phyloP scores from a whole-genome alignment of 805 yeast species.

The Cephaloascus albidus region DNA sequence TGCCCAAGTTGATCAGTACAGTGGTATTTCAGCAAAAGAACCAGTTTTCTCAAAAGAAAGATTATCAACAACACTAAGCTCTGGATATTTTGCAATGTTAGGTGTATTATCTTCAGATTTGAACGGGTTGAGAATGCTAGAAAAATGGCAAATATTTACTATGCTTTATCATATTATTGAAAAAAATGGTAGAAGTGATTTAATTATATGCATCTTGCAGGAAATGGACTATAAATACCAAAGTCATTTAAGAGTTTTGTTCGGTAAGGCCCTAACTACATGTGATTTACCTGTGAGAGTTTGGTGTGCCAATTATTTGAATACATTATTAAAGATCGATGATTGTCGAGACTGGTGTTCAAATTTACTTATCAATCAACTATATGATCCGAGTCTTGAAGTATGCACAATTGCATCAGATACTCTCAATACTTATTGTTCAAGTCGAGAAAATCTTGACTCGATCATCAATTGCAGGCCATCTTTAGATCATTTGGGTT shows the following conservation, averaged over 20 bases:
- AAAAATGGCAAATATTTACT: slow-evolving; percentile 79
- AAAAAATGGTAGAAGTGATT: slow-evolving; percentile 42
- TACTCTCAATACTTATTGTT: slow-evolving; percentile 42
- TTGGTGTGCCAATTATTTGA: slow-evolving; percentile 47
- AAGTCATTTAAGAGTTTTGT: slow-evolving; percentile 59
- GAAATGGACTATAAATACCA: slow-evolving; percentile 51
- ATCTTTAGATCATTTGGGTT: slow-evolving; percentile 27
- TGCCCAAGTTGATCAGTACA: slow-evolving; percentile 73
- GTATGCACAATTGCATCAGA: slow-evolving; percentile 51
- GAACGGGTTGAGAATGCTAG: slow-evolving; percentile 61
- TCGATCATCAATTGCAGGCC: slow-evolving; percentile 48
- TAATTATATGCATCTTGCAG: slow-evolving; percentile 47
- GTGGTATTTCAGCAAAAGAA: slow-evolving; percentile 64
- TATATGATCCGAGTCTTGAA: slow-evolving; percentile 55
- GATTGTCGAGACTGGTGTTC: slow-evolving; percentile 37
- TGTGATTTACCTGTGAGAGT: slow-evolving; percentile 42
- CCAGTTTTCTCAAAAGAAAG: slow-evolving; percentile 61
- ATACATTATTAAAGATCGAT: slow-evolving; percentile 21
- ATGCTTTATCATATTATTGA: slow-evolving; percentile 65
- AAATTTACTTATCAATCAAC: slow-evolving; percentile 49
- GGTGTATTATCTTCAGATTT: slow-evolving; percentile 58
- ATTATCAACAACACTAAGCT: slow-evolving; percentile 53
- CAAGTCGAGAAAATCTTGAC: slow-evolving; percentile 33
- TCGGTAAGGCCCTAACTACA: slow-evolving; percentile 55
- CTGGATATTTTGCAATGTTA: slow-evolving; percentile 71